Conservation (phyloP, 441 rosid genomes). For the Euphorbia celastroides region DNA sequence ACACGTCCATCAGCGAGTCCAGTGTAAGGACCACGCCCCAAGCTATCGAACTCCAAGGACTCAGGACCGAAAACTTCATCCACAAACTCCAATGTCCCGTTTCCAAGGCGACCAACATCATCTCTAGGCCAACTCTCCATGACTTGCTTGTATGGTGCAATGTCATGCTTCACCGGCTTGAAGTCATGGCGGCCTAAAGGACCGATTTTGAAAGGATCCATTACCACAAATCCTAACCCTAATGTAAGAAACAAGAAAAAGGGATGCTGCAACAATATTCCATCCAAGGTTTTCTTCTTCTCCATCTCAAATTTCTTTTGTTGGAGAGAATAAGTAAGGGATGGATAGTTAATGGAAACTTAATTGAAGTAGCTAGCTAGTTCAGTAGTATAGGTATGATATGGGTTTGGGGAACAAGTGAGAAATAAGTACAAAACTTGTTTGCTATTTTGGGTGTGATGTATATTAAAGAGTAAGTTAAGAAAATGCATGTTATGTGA, state of each 20-base stretch:
- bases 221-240: conserved; percentile 49
- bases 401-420: background rate
- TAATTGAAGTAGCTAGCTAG: too few species aligned
- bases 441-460: background rate
- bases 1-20: conserved; percentile 90
- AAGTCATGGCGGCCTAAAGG: conserved; percentile 68
- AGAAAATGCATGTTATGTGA: background rate
- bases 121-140: conserved; percentile 89
- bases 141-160: conserved; percentile 82
- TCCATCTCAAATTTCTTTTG: background rate
- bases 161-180: conserved; percentile 77
- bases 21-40: conserved; percentile 80
- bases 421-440: background rate
- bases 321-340: background rate
- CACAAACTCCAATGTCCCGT: conserved; percentile 70
- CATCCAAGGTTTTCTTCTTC: conserved; percentile 54
- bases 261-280: conserved; percentile 48
- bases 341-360: too few species aligned
- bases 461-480: background rate
- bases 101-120: conserved; percentile 53
- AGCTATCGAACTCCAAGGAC: conserved; percentile 75
- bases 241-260: conserved; percentile 38
- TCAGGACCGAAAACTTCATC: conserved; percentile 83
- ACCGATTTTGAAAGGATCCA: conserved; percentile 75
- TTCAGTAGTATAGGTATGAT: background rate